phyloP scores from a whole-genome alignment of 805 yeast species.

The Danielozyma ontarioensis region DNA sequence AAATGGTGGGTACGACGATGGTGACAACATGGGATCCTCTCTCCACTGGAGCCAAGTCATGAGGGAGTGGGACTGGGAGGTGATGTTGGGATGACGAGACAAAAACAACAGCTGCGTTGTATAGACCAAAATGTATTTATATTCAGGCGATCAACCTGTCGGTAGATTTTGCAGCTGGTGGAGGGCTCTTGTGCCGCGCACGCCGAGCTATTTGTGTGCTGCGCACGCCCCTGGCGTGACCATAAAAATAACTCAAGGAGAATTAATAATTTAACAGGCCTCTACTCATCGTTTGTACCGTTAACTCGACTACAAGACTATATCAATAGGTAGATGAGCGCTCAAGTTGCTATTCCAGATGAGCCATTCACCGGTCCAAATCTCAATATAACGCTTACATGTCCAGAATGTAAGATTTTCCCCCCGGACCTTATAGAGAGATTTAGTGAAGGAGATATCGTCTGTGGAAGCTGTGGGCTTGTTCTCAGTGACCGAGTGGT shows the following conservation, averaged over 20 bases:
- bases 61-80: conserved; percentile 78
- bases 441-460: conserved; percentile 96
- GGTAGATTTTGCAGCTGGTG: too few relatives aligned
- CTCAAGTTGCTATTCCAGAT: conserved; percentile 8
- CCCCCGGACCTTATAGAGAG: conserved; percentile 96
- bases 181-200: too few relatives aligned
- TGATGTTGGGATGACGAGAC: conserved; percentile 44
- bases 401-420: conserved; percentile 93
- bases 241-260: too few relatives aligned
- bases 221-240: too few relatives aligned
- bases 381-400: conserved; percentile 80
- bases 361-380: conserved; percentile 60
- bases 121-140: too few relatives aligned
- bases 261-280: too few relatives aligned
- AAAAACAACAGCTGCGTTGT: too few relatives aligned
- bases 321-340: neutral
- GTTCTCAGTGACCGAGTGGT: conserved; percentile 89
- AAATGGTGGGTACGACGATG: too few relatives aligned
- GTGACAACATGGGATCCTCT: conserved; percentile 34
- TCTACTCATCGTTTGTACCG: neutral
- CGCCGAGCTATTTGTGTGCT: too few relatives aligned
- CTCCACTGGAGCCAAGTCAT: conserved; percentile 66
- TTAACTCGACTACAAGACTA: neutral
- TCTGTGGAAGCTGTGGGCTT: conserved; percentile 95
- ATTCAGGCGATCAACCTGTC: too few relatives aligned